Conservation (phyloP, 768 basidiomycete genomes). For the Amylocystis lapponica region DNA sequence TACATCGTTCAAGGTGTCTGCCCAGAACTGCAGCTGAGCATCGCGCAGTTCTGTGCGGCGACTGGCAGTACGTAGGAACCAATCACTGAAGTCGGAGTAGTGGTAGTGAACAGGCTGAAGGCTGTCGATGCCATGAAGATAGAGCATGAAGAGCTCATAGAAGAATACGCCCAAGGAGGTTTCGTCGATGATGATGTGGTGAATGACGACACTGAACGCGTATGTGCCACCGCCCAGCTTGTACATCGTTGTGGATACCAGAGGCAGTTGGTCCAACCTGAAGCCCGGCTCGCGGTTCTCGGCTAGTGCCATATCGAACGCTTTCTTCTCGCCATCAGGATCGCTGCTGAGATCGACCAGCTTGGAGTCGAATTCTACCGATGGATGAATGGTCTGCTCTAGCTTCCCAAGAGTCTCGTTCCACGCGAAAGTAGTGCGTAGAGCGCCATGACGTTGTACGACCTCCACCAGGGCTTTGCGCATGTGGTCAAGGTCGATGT, state of each 20-base stretch:
- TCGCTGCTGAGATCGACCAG: constrained; percentile 26
- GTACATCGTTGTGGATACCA: constrained; percentile 24
- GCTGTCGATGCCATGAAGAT: constrained; percentile 21
- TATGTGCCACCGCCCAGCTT: constrained; percentile 17
- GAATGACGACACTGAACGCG: constrained; percentile 26
- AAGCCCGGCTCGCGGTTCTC: constrained; percentile 18
- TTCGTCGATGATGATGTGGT: constrained; percentile 27
- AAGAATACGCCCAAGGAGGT: constrained; percentile 25
- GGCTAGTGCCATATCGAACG: constrained; percentile 25
- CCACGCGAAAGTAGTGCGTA: constrained; percentile 25
- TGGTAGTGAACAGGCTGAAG: constrained; percentile 18
- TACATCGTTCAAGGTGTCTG: constrained; percentile 9
- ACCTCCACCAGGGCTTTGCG: constrained; percentile 21
- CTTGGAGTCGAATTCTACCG: constrained; percentile 18
- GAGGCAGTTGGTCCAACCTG: constrained; percentile 20
- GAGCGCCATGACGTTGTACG: constrained; percentile 24
- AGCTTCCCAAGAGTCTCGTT: constrained; percentile 25
- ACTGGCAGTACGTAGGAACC: constrained; percentile 24
- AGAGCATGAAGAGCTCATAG: constrained; percentile 24
- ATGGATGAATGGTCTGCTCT: constrained; percentile 24
- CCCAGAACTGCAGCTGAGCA: constrained; percentile 22
- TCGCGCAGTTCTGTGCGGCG: constrained; percentile 22
- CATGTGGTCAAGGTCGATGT: constrained; percentile 25
- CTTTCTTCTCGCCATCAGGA: constrained; percentile 18
- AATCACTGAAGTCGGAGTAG: constrained; percentile 16